phyloP scores from a whole-genome alignment of 129 eudicot genomes.

The Flaveria robusta region DNA sequence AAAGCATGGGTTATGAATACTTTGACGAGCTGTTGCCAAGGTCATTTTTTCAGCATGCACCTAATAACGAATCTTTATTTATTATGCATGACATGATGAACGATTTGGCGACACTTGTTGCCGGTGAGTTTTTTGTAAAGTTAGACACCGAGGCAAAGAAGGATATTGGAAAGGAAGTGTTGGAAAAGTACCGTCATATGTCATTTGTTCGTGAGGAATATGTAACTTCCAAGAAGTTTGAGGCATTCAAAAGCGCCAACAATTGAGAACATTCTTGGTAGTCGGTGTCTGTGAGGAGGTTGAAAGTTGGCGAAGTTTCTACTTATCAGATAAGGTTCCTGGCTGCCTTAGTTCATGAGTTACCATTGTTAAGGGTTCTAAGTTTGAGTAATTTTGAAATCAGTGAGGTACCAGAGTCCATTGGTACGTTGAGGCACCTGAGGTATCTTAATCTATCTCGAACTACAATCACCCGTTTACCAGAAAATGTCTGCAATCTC shows the following conservation, averaged over 20 bases:
- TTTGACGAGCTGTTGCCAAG: conserved; percentile 30
- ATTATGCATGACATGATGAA: conserved; percentile 45
- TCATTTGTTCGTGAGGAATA: conserved; percentile 35
- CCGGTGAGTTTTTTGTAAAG: conserved; percentile 31
- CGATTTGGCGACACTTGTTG: conserved; percentile 39
- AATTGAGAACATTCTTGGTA: conserved; percentile 47
- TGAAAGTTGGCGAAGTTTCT: neutral
- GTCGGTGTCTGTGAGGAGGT: conserved; percentile 3
- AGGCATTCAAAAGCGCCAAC: conserved; percentile 28
- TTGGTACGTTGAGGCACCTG: conserved; percentile 24
- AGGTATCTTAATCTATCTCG: conserved; percentile 29
- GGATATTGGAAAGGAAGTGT: neutral
- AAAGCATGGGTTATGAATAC: conserved; percentile 31
- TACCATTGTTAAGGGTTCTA: conserved; percentile 22
- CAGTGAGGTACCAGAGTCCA: conserved; percentile 14
- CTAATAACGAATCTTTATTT: conserved; percentile 9
- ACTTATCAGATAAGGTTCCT: conserved; percentile 24
- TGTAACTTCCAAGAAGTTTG: conserved; percentile 27
- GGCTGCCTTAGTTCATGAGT: neutral
- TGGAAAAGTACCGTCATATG: conserved; percentile 39
- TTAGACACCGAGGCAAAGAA: conserved; percentile 27
- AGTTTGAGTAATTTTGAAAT: neutral
- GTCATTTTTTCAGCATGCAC: conserved; percentile 37
- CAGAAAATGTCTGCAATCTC: conserved; percentile 29
- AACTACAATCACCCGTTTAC: conserved; percentile 23